A percentile compares a stretch with the other conserved stretches of the same genome.
These are phyloP conservation scores for Aureoboletus auriporus DNA, from an alignment of 768 basidiomycete genomes.

Conservation along the genomic window DNA sequence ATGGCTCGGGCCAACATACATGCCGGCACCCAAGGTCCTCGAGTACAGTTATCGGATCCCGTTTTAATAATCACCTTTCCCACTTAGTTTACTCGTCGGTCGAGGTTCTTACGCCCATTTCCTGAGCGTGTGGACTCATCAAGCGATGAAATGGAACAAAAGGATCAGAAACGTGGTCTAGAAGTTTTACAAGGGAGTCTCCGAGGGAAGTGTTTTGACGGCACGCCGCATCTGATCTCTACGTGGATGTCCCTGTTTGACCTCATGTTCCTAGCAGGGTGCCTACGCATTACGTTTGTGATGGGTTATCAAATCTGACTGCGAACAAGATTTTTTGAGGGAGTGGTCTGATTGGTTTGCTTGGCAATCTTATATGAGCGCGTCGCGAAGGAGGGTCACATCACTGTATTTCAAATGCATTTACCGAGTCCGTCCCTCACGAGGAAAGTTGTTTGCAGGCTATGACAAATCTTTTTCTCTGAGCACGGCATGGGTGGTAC, in stretches of 20 bases:
- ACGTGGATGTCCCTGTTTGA: conserved; percentile 39
- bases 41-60: neutral
- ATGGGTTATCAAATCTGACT: neutral
- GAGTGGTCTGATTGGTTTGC: conserved; percentile 36
- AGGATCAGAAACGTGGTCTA: conserved; percentile 29
- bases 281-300: neutral
- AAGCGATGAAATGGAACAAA: conserved; percentile 31
- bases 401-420: too few relatives aligned
- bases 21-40: conserved; percentile 43
- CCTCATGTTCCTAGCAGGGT: conserved; percentile 29
- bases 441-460: too few relatives aligned
- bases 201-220: conserved; percentile 30
- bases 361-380: conserved; percentile 43
- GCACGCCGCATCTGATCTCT: conserved; percentile 47
- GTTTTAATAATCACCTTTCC: neutral
- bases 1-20: conserved; percentile 47
- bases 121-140: conserved; percentile 54
- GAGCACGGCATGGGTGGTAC: conserved; percentile 19
- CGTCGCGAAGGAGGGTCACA: conserved; percentile 50
- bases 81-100: conserved; percentile 50
- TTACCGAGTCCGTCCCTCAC: too few relatives aligned
- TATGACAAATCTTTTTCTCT: conserved; percentile 22
- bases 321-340: conserved; percentile 41
- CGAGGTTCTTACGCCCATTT: conserved; percentile 51
- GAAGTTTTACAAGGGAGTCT: conserved; percentile 26